These are phyloP conservation scores for Fusarium pseudograminearum DNA, from an alignment of 2,329 filamentous ascomycete genomes.

Conservation along the genomic window DNA sequence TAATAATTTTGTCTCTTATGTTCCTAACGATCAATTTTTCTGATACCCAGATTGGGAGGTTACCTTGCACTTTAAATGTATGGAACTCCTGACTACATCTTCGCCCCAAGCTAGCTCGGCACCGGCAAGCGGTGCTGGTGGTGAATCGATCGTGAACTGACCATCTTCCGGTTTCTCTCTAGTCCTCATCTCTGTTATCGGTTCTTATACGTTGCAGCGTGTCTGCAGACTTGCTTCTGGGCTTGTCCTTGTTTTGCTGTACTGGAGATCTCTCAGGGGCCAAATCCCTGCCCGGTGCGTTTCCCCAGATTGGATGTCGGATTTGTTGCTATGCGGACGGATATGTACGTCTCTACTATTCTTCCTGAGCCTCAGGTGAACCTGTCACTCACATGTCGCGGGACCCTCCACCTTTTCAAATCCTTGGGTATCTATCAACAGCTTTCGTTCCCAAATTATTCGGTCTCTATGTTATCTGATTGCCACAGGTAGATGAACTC, in stretches of 20 bases:
- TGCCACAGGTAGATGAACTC: background rate
- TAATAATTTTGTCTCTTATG: too few relatives aligned
- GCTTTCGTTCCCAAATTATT: background rate
- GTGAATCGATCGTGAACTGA: conserved; percentile 21
- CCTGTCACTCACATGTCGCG: conserved; percentile 37
- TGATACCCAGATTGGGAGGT: too few relatives aligned
- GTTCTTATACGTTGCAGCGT: background rate
- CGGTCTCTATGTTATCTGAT: background rate
- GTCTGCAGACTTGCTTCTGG: conserved; percentile 7
- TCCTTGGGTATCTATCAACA: background rate
- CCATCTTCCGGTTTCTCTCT: conserved; percentile 6
- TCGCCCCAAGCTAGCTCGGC: conserved; percentile 7
- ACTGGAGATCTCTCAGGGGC: conserved; percentile 26
- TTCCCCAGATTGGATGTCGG: conserved; percentile 36
- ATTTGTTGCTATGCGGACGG: conserved; percentile 1
- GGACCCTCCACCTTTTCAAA: background rate
- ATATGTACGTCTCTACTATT: background rate
- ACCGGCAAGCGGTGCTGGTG: conserved; percentile 12
- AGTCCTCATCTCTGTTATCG: background rate
- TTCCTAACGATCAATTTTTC: too few relatives aligned
- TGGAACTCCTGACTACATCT: conserved; percentile 1
- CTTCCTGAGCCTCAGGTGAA: conserved; percentile 46
- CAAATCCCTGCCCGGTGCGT: conserved; percentile 28
- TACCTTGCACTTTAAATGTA: background rate
- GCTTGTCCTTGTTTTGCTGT: conserved; percentile 22